These are phyloP conservation scores for Ustilago xerochloae DNA, from an alignment of 1,284 basidiomycete species.

Conservation along the genomic window DNA sequence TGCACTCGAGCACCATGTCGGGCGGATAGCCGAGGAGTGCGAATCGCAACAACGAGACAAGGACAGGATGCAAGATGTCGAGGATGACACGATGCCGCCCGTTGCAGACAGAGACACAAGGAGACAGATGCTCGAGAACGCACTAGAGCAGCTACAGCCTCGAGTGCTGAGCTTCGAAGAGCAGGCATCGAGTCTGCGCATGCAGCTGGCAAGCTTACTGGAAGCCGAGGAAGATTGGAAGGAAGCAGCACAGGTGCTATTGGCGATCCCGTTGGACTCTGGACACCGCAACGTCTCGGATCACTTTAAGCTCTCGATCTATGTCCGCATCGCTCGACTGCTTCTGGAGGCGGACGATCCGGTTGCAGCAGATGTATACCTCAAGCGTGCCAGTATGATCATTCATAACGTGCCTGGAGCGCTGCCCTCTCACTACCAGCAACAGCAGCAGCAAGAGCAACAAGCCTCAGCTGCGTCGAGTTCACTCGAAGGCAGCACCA, in stretches of 20 bases:
- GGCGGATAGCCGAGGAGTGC: slow-evolving; percentile 73
- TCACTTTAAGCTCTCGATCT: slow-evolving; percentile 86
- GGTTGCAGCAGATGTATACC: slow-evolving; percentile 92
- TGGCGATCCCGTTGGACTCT: slow-evolving; percentile 90
- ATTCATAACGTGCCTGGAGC: slow-evolving; percentile 73
- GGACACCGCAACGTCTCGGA: slow-evolving; percentile 82
- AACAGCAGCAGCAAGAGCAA: slow-evolving; percentile 15
- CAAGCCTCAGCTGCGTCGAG: slow-evolving; percentile 3
- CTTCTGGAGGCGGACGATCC: slow-evolving; percentile 95
- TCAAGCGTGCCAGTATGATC: slow-evolving; percentile 92
- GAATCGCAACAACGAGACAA: slow-evolving; percentile 71
- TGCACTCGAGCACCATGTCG: slow-evolving; percentile 73
- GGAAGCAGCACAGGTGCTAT: slow-evolving; percentile 87
- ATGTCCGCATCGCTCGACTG: slow-evolving; percentile 92
- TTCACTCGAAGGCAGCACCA: slow-evolving; percentile 9
- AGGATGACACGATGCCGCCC: slow-evolving; percentile 35
- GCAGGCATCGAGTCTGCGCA: slow-evolving; percentile 84
- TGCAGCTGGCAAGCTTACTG: slow-evolving; percentile 87
- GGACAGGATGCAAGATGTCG: slow-evolving; percentile 27
- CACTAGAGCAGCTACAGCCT: slow-evolving; percentile 78
- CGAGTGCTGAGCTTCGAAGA: slow-evolving; percentile 90
- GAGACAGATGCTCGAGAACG: slow-evolving; percentile 77
- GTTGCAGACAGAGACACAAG: slow-evolving; percentile 46
- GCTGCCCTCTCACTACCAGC: slow-evolving; percentile 29
- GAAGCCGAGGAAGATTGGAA: slow-evolving; percentile 92